Evolutionary conservation across 2,329 filamentous ascomycete species (phyloP).

Genomic region (Cladophialophora carrionii): DNA sequence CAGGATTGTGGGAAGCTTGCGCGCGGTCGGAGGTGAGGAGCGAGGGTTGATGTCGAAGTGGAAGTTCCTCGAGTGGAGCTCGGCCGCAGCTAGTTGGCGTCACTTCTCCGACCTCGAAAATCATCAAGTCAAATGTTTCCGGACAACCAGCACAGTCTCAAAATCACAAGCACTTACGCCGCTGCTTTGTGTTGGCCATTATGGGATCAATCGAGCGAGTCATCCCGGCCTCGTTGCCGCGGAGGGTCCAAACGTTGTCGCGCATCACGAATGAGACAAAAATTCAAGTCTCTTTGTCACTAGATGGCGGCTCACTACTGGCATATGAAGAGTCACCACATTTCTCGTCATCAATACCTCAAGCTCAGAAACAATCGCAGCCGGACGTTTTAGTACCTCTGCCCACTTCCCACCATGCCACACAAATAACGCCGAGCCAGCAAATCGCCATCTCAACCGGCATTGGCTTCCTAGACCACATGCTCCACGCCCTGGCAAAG

Average conservation of each 20-base stretch:
- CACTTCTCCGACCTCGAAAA: neutral
- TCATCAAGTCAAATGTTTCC: neutral
- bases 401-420: slow-evolving; percentile 68
- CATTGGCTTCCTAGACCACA: slow-evolving; percentile 97
- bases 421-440: slow-evolving; percentile 81
- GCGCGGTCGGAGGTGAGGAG: neutral
- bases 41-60: neutral
- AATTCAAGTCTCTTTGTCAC: slow-evolving; percentile 87
- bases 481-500: slow-evolving; percentile 95
- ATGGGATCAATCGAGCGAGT: slow-evolving; percentile 36
- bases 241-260: slow-evolving; percentile 77
- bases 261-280: slow-evolving; percentile 98
- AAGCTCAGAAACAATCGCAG: slow-evolving; percentile 45
- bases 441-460: slow-evolving; percentile 87
- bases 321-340: slow-evolving; percentile 35
- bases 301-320: slow-evolving; percentile 74
- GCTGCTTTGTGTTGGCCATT: neutral
- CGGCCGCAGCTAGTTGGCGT: slow-evolving; percentile 14
- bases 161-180: neutral
- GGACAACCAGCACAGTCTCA: neutral
- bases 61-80: slow-evolving; percentile 7
- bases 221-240: slow-evolving; percentile 40
- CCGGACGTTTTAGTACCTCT: slow-evolving; percentile 51
- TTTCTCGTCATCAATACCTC: slow-evolving; percentile 30
- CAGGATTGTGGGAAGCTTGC: slow-evolving; percentile 1